Base-by-base conservation (phyloP, 208 protist species). In the Tritrichomonas foetus region DNA sequence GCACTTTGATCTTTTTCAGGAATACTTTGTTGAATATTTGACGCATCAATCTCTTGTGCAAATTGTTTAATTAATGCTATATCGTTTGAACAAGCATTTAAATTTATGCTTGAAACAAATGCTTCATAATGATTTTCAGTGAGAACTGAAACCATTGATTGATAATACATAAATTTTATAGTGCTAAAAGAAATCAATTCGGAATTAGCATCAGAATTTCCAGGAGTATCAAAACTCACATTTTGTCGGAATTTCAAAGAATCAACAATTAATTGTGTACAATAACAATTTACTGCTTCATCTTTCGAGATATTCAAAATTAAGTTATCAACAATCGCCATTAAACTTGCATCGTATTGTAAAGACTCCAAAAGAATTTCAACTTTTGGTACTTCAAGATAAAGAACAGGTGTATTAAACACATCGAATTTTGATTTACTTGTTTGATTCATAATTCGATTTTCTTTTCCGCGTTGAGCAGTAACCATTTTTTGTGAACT, bases 21-120 rank as follows among this genome's bases (percentile, higher is more conserved):
- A 69, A 11, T 69, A n/a, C 3, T n/a, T n/a, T 69, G 13, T 25
- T 69, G 22, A 25, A n/a, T 33, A n/a, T 69, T 69, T 11, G 3
- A n/a, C 20, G 25, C n/a, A 3, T 33, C 27, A 1, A 89, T 57
- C 57, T 89, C 78, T 13, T 44, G 25, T 0, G 41, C 5, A 14
- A 61, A 39, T 20, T 89, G 47, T 30, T 89, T 89, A 39, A 89
- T 89, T 33, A 20, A 89, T 39, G 78, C 78, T 39, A 89, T 89
- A 27, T 89, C 41, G 3, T 89, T 89, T 39, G 78, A 33, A 57
- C 44, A 47, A 27, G 47, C 41, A 16, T 89, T 49, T 20, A 44
- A 89, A 39, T 16, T 89, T 20, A 89, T 57, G 1, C 27, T 57
- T 20, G 53, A 27, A 69, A 69, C 27, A n/a, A 30, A 69, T 3